Conservation (phyloP, 1,284 basidiomycete species). For the Trametes sp. region DNA sequence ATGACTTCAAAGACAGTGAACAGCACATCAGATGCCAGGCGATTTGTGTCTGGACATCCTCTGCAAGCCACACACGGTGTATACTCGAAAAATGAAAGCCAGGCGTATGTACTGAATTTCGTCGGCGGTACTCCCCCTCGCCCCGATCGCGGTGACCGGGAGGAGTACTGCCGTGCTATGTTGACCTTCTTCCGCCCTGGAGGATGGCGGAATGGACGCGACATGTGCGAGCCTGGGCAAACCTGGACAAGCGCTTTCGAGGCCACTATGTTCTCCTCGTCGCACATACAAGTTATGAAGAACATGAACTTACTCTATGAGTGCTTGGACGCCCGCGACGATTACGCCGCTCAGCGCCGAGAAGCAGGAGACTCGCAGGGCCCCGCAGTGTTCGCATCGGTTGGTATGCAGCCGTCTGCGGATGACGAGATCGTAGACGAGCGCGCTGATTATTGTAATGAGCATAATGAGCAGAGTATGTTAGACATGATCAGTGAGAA, state of each 20-base stretch:
- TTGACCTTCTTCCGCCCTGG: neutral
- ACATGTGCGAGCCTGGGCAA: neutral
- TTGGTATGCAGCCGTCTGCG: neutral
- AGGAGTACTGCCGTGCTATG: neutral
- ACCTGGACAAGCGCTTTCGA: neutral
- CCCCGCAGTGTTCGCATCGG: neutral
- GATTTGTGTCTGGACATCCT: neutral
- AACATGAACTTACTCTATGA: constrained; percentile 44
- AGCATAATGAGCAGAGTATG: neutral
- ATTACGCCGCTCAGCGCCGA: constrained; percentile 29
- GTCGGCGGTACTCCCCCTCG: neutral
- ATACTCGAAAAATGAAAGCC: neutral
- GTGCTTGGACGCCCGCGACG: constrained; percentile 45
- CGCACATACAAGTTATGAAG: constrained; percentile 32
- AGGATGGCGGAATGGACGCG: neutral
- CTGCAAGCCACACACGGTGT: neutral
- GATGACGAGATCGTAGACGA: neutral
- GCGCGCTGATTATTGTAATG: neutral
- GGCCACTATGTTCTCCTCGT: constrained; percentile 19
- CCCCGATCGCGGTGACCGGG: neutral
- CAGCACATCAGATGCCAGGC: too few species aligned
- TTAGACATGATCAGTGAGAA: neutral
- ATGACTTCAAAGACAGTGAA: too few species aligned
- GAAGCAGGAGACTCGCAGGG: neutral
- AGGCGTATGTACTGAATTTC: neutral